Evolutionary conservation across 2,329 filamentous ascomycete species (phyloP).

Genomic region (Alternaria hordeiaustralica): DNA sequence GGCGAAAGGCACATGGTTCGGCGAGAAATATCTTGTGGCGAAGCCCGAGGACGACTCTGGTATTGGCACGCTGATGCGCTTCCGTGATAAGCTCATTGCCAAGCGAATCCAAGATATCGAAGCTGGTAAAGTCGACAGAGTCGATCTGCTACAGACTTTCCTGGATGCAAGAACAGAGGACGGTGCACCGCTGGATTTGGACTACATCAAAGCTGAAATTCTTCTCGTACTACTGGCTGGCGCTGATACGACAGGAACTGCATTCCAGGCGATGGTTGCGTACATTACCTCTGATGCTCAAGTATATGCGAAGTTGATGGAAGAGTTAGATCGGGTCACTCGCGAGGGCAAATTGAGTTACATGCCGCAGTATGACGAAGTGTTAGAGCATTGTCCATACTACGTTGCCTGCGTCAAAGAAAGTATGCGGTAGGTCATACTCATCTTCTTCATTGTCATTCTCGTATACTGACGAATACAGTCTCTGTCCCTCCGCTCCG

Average conservation of each 20-base stretch:
- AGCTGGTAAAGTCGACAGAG: conserved; percentile 53
- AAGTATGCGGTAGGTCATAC: conserved; percentile 47
- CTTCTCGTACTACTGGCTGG: conserved; percentile 60
- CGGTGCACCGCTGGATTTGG: conserved; percentile 55
- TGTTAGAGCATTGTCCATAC: conserved; percentile 50
- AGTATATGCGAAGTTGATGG: conserved; percentile 57
- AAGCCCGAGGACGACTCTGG: conserved; percentile 61
- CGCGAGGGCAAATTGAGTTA: conserved; percentile 34
- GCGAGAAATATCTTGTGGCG: conserved; percentile 59
- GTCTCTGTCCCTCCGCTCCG: conserved; percentile 58
- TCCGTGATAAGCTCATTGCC: conserved; percentile 61
- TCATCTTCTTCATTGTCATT: not conserved
- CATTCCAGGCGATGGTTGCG: conserved; percentile 57
- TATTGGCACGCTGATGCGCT: conserved; percentile 64
- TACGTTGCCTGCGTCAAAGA: conserved; percentile 60
- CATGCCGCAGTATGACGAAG: conserved; percentile 37
- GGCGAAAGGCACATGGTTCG: conserved; percentile 61
- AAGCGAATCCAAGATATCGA: conserved; percentile 58
- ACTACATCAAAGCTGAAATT: conserved; percentile 62
- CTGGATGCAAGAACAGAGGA: conserved; percentile 47
- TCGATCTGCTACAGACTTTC: conserved; percentile 63
- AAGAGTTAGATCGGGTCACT: conserved; percentile 53
- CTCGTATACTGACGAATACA: not conserved
- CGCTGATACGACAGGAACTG: conserved; percentile 61
- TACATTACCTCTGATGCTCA: conserved; percentile 50